These are phyloP conservation scores for Chalciporus piperatus DNA, from an alignment of 768 basidiomycete species.

Conservation along the genomic window DNA sequence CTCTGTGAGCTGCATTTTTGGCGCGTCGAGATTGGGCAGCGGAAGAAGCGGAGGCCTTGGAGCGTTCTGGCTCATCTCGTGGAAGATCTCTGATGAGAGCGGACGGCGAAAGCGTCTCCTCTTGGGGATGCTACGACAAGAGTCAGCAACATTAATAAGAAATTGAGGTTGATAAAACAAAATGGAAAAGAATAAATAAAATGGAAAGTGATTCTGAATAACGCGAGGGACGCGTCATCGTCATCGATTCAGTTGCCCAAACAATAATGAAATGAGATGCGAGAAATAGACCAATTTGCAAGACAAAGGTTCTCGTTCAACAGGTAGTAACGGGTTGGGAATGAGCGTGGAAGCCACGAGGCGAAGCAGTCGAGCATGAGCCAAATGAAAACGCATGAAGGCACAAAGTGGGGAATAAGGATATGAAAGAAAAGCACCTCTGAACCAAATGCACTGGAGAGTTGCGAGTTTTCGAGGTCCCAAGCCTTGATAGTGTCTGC, in stretches of 20 bases:
- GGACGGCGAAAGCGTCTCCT: slow-evolving; percentile 45
- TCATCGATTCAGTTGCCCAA: background rate
- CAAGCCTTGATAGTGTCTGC: slow-evolving; percentile 71
- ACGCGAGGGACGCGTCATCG: background rate
- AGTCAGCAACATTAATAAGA: slow-evolving; percentile 6
- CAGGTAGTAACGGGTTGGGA: background rate
- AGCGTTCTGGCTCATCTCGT: slow-evolving; percentile 61
- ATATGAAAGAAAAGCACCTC: slow-evolving; percentile 46
- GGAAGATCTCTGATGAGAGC: slow-evolving; percentile 48
- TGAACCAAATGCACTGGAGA: slow-evolving; percentile 64
- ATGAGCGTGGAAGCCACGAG: slow-evolving; percentile 15
- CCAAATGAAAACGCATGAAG: slow-evolving; percentile 4
- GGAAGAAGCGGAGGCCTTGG: slow-evolving; percentile 60
- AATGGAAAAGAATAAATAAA: background rate
- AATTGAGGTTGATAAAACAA: background rate
- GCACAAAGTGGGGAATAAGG: background rate
- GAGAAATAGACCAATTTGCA: background rate
- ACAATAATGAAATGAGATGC: background rate
- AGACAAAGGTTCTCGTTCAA: background rate
- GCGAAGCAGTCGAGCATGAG: slow-evolving; percentile 10
- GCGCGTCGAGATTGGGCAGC: slow-evolving; percentile 86
- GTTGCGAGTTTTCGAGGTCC: slow-evolving; percentile 76
- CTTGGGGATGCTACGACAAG: slow-evolving; percentile 41
- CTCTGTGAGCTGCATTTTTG: slow-evolving; percentile 88
- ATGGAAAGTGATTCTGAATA: background rate